Evolutionary conservation across 2,329 filamentous ascomycete genomes (phyloP).

Genomic region (Sclerotinia nivalis): DNA sequence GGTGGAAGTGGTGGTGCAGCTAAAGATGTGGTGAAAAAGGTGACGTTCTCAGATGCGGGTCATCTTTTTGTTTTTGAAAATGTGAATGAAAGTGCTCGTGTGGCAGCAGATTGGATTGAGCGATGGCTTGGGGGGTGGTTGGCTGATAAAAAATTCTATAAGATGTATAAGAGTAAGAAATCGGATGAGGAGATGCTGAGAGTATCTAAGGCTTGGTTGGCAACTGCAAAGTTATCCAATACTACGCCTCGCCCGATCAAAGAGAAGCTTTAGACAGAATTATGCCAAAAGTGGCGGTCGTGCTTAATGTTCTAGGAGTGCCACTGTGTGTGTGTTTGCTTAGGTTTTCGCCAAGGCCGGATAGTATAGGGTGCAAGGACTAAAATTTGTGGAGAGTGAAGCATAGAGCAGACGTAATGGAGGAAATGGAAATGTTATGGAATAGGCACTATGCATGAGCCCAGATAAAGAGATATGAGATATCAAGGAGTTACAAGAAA

Average conservation of each 20-base stretch:
- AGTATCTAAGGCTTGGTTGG: background rate
- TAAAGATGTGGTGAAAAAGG: constrained; percentile 65
- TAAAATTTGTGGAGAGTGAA: too few species aligned
- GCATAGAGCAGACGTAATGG: background rate
- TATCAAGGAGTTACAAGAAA: background rate
- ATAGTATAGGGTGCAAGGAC: too few species aligned
- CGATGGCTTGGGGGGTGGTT: background rate
- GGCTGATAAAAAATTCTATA: background rate
- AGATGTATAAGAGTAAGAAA: background rate
- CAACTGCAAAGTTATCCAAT: background rate
- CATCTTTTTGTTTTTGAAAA: constrained; percentile 62
- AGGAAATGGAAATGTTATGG: background rate
- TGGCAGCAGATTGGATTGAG: background rate
- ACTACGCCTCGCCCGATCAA: background rate
- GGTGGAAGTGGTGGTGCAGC: constrained; percentile 66
- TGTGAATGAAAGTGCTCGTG: background rate
- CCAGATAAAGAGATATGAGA: background rate
- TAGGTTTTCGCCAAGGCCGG: too few species aligned
- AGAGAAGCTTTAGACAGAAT: background rate
- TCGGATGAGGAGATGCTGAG: background rate
- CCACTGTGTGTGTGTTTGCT: background rate
- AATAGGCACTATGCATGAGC: background rate
- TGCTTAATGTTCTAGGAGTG: background rate
- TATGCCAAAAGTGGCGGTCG: background rate
- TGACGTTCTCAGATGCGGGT: constrained; percentile 64